Evolutionary conservation across 2,329 filamentous ascomycete species (phyloP), one percentile per base, ranked within the genome.

Genomic region (Neopestalotiopsis sp.): DNA sequence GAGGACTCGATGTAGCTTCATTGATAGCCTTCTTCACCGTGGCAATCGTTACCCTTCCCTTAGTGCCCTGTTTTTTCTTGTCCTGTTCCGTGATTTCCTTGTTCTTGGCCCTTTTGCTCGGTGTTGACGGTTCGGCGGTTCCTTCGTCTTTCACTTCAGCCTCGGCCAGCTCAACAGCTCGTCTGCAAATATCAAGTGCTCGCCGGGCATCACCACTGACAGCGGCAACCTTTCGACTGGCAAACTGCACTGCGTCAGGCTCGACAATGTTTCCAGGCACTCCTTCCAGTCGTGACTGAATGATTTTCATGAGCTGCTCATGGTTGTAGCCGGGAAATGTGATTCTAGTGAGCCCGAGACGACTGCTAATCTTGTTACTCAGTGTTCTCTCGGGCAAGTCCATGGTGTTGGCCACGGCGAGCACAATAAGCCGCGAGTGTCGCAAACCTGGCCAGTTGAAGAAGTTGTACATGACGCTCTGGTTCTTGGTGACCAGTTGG

Each of bases 381-480:
- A 99, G 85, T 0, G 96, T 99, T 77, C 96, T 88, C 81, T 99
- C 96, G 0, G 96, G 96, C 69, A 99, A 83, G 82, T 99, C 96
- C 96, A 99, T 99, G 30, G 96, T 99, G 80, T 99, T 99, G 66
- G 96, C 97, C 20, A 99, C 96, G 12, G 97, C 97, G 6, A 99
- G 89, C 6, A 99, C 97, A 79, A 99, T 98, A 59, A 99, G 86
- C 63, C 95, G 90, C 67, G 94, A 97, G 80, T 99, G 95, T 64
- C 93, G 89, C 67, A 98, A 85, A 12, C 94, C 93, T 4, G 96
- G 96, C 96, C 96, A 99, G 78, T 99, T 99, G 88, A 99, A 99
- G 81, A 99, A 99, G 81, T 99, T 99, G 84, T 99, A 99, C 96
- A 99, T 99, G 81, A 99, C 96, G n/a, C 94, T 95, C 80, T 99